phyloP scores from a whole-genome alignment of 2,329 filamentous ascomycete genomes.

The Monilinia laxa region DNA sequence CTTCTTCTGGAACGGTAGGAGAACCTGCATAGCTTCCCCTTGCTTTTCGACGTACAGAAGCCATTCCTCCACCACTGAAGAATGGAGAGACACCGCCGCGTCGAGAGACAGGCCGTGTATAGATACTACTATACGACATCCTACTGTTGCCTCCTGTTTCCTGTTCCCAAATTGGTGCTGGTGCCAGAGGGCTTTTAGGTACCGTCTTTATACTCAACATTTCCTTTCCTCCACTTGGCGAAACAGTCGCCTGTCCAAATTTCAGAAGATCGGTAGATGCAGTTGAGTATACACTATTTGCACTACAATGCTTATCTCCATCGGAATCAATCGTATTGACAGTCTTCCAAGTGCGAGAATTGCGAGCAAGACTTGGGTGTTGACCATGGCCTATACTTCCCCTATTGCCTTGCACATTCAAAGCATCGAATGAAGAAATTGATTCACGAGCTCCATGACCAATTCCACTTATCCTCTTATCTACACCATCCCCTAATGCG shows the following conservation, averaged over 20 bases:
- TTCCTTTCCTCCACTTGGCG: constrained; percentile 29
- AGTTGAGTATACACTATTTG: constrained; percentile 22
- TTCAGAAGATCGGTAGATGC: constrained; percentile 11
- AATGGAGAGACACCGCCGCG: constrained; percentile 37
- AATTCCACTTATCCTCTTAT: constrained; percentile 29
- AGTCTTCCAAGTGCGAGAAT: constrained; percentile 34
- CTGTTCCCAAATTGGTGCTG: constrained; percentile 15
- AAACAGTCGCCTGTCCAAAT: constrained; percentile 25
- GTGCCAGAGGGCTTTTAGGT: constrained; percentile 27
- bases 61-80: constrained; percentile 30
- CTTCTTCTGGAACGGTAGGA: constrained; percentile 36
- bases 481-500: constrained; percentile 15
- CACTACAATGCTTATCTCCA: constrained; percentile 28
- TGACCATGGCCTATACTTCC: constrained; percentile 36
- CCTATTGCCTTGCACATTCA: constrained; percentile 19
- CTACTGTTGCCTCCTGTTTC: constrained; percentile 18
- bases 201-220: constrained; percentile 20
- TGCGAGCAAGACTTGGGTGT: constrained; percentile 23
- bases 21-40: constrained; percentile 33
- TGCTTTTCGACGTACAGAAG: constrained; percentile 27
- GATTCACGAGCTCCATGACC: constrained; percentile 33
- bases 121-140: constrained; percentile 23
- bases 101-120: constrained; percentile 32
- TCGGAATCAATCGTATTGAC: constrained; percentile 25
- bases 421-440: constrained; percentile 26